Base-by-base conservation (phyloP, 805 yeast genomes). In the Soucietia sequanensis region DNA sequence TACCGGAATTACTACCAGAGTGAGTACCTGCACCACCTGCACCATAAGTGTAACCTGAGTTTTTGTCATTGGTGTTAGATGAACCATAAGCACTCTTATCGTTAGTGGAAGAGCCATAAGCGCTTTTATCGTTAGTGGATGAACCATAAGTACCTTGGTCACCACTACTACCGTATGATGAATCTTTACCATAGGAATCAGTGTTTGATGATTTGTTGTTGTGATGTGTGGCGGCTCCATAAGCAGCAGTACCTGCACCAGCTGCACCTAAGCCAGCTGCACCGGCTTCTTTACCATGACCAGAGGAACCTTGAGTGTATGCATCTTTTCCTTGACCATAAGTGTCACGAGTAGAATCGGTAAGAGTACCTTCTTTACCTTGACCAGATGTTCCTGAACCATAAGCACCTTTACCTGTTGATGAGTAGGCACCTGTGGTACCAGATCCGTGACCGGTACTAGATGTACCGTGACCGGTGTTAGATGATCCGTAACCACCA, bases 81-180 rank as follows among this genome's bases (percentile, higher is more conserved):
- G 33, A 16, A 25, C 36, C 36, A 15, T 27, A 12, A 30, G 37
- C 27, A 34, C 19, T 37, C 12, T 38, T 22, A 26, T 30, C 20
- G 20, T 39, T 44, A 26, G 39, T 23, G n/a, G n/a, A n/a, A 14
- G 41, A 30, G 18, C 50, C 46, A 35, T 50, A 46, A 34, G 46
- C 38, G 19, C 41, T 38, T 28, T 34, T 33, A 16, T 45, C 43
- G 3, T 26, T 27, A 22, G 34, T 31, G 38, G 4, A 28, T 12
- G 41, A 34, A 12, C 42, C 41, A 26, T 34, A 24, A 16, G 39
- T 26, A 27, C 36, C 19, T 18, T 29, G 33, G 18, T 35, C 33
- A 17, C 35, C 32, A 14, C 35, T 26, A 2, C 38, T 18, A 22
- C 42, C 43, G 30, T 31, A 21, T 21, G 41, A 26, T 19, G 34